Base-by-base conservation (phyloP, 2,329 filamentous ascomycete genomes). In the Sporothrix brunneoviolacea region DNA sequence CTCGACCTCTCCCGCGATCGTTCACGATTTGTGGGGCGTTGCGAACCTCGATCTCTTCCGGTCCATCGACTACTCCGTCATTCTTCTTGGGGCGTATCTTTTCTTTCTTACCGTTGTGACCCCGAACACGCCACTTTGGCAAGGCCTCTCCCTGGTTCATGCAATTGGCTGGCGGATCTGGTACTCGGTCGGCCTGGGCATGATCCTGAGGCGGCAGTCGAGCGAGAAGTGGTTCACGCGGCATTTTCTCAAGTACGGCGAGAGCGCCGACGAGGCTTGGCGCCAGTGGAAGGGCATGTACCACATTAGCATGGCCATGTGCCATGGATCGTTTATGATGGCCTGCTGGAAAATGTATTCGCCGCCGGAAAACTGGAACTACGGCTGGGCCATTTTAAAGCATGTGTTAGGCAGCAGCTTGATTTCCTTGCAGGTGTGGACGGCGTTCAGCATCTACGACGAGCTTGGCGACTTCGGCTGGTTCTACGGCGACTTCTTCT, bases 401-500 rank as follows among this genome's bases (percentile, higher is more conserved):
- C 93, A 97, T 62, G 87, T 96, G 22, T 64, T 97, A 30, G 93
- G 93, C 38, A 74, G 79, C 44, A 81, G 86, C 47, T 73, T 97
- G 56, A 82, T 97, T 53, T 83, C 86, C 10, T 76, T 98, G 45
- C 93, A 98, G 62, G 69, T 94, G 16, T 98, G 93, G 93, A 95
- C 91, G 1, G 85, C 89, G 2, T 75, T 87, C 57, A 96, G 90
- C 66, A 91, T 97, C 58, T 95, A 97, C 66, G 90, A 96, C 45
- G 94, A 89, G 2, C 80, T 98, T 0, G 93, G 93, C 51, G 93
- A 98, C 63, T 98, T 97, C 62, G 93, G 93, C 60, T 98, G 91
- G 91, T 97, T 97, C 74, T 97, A 91, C 63, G 93, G 93, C 16
- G 93, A 98, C 65, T 98, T 97, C 73, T 97, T 98, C 75, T 96